phyloP scores from a whole-genome alignment of 192 early-diverging fungal genomes.

The Radiomyces spectabilis region DNA sequence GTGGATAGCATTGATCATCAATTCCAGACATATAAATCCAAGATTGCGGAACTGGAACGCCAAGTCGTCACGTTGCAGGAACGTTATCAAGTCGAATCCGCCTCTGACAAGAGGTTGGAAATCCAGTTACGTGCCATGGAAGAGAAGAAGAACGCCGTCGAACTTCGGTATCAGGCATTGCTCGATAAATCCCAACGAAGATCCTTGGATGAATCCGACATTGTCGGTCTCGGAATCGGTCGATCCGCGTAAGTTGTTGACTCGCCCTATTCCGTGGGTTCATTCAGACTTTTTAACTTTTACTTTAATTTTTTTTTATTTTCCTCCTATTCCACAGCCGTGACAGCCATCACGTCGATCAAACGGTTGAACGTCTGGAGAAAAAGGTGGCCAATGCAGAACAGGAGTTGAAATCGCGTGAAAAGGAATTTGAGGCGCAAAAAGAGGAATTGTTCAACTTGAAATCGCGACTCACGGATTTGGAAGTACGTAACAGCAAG shows the following conservation, averaged over 20 bases:
- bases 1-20: slow-evolving; percentile 18
- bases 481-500: slow-evolving; percentile 24
- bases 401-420: neutral
- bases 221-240: no score
- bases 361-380: no score
- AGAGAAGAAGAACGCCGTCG: slow-evolving; percentile 2
- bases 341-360: no score
- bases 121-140: slow-evolving; percentile 17
- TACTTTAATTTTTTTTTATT: slow-evolving; percentile 1
- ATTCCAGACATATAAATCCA: slow-evolving; percentile 19
- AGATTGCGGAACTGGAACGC: slow-evolving; percentile 24
- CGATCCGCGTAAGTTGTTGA: no score
- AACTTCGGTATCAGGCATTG: slow-evolving; percentile 1
- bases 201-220: no score
- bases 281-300: no score
- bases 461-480: slow-evolving; percentile 3
- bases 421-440: neutral
- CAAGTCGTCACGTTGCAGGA: slow-evolving; percentile 30
- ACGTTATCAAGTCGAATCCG: slow-evolving; percentile 4
- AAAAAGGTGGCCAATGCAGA: neutral
- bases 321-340: no score
- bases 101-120: slow-evolving; percentile 17
- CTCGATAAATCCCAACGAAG: no score
- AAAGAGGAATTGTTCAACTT: neutral
- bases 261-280: no score